Conservation (phyloP, 805 yeast species). For the Kluyveromyces nonfermentans region DNA sequence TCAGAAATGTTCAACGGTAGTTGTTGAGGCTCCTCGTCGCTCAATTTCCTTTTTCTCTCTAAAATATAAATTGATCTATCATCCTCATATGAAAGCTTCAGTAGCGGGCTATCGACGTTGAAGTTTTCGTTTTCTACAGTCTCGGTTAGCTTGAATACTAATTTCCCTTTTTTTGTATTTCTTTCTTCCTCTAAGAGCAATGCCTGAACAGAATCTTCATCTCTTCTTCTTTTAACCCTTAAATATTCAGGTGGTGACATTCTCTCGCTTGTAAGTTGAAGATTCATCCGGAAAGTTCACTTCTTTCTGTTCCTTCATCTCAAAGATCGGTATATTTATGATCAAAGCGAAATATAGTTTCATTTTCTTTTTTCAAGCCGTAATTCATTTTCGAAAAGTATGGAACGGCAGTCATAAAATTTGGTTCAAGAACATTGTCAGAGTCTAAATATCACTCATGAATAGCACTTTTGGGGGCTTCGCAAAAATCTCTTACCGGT, state of each 20-base stretch:
- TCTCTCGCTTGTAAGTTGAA: background rate
- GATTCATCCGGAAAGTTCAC: too few species aligned
- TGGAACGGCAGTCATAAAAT: too few species aligned
- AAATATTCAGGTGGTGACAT: slow-evolving; percentile 48
- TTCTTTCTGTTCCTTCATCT: too few species aligned
- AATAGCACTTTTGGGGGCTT: too few species aligned
- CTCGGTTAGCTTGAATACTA: slow-evolving; percentile 39
- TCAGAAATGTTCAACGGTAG: slow-evolving; percentile 60
- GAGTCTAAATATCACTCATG: too few species aligned
- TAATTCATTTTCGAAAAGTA: too few species aligned
- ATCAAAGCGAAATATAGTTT: too few species aligned
- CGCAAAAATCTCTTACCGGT: too few species aligned
- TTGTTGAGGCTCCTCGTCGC: slow-evolving; percentile 21
- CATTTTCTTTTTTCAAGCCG: too few species aligned
- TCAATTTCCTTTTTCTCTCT: slow-evolving; percentile 16
- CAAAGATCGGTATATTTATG: too few species aligned
- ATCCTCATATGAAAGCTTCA: slow-evolving; percentile 16
- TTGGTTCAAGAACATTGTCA: too few species aligned
- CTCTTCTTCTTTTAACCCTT: slow-evolving; percentile 77
- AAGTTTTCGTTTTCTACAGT: slow-evolving; percentile 34
- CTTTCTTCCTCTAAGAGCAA: slow-evolving; percentile 31
- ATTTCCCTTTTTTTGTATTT: slow-evolving; percentile 29
- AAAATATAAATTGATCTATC: slow-evolving; percentile 23
- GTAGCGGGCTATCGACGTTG: slow-evolving; percentile 19
- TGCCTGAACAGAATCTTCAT: slow-evolving; percentile 84